Evolutionary conservation across 257 asterid species (phyloP).

Genomic region (Cinchona pubescens): DNA sequence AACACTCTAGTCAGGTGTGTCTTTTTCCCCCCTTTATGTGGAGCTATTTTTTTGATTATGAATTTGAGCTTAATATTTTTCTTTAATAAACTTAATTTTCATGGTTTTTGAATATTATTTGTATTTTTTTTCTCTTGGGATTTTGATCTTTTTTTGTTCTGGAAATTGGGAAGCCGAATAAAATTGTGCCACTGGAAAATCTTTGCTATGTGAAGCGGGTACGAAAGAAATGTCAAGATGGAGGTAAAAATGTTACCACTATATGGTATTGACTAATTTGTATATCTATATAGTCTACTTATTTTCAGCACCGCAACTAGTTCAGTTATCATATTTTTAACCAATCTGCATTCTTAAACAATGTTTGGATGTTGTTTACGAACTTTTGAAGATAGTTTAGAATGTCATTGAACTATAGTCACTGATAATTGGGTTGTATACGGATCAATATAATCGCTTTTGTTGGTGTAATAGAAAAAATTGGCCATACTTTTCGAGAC

Average conservation of each 20-base stretch:
- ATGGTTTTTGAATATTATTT: too few relatives aligned
- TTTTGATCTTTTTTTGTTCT: neutral
- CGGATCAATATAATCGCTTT: neutral
- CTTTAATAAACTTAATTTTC: neutral
- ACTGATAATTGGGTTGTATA: neutral
- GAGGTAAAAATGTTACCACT: slow-evolving; percentile 53
- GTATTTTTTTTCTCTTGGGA: too few relatives aligned
- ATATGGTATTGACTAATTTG: too few relatives aligned
- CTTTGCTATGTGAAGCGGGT: slow-evolving; percentile 89
- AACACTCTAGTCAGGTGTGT: slow-evolving; percentile 62
- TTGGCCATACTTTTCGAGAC: neutral
- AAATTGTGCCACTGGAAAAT: slow-evolving; percentile 73
- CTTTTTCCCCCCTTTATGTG: neutral
- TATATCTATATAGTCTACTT: too few relatives aligned
- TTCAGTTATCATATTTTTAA: neutral
- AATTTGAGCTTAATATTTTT: neutral
- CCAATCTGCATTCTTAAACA: neutral
- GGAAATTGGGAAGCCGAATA: slow-evolving; percentile 63
- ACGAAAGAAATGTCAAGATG: slow-evolving; percentile 51
- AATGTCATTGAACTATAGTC: too few relatives aligned
- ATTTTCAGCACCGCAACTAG: neutral
- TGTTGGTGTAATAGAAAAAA: neutral
- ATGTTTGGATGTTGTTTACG: neutral
- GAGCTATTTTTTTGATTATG: neutral
- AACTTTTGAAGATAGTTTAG: too few relatives aligned